Evolutionary conservation across 768 basidiomycete genomes (phyloP).

Genomic region (Phlegmacium glaucopus): DNA sequence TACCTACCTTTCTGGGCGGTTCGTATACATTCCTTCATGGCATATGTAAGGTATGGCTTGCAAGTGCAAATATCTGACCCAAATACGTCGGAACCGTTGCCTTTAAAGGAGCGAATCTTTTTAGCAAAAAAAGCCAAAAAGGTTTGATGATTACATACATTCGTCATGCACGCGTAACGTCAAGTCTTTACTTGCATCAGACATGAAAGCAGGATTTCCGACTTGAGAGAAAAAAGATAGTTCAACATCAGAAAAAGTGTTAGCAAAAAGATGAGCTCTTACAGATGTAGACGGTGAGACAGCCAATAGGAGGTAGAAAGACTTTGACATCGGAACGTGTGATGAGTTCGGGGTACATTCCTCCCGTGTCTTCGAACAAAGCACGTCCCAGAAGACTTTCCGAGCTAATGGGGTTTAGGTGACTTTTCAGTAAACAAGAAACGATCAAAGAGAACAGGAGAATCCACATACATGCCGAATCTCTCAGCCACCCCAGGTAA

Average conservation of each 20-base stretch:
- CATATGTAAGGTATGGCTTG: constrained; percentile 90
- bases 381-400: constrained; percentile 85
- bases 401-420: constrained; percentile 41
- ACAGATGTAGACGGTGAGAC: constrained; percentile 91
- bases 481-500: constrained; percentile 90
- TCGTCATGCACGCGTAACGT: constrained; percentile 93
- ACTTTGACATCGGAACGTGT: constrained; percentile 95
- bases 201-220: constrained; percentile 77
- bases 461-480: constrained; percentile 76
- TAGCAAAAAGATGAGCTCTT: constrained; percentile 17
- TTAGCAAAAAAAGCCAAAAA: background rate
- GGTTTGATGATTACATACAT: constrained; percentile 43
- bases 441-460: background rate
- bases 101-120: constrained; percentile 29
- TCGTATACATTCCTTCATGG: constrained; percentile 91
- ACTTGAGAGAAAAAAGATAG: too few relatives aligned
- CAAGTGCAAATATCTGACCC: constrained; percentile 92
- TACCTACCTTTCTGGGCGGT: constrained; percentile 48
- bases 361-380: constrained; percentile 94
- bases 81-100: constrained; percentile 95
- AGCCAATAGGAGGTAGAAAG: constrained; percentile 94
- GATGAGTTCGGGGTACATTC: constrained; percentile 94
- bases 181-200: constrained; percentile 73
- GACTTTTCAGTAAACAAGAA: background rate
- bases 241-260: background rate